Percentiles rank a stretch among this genome's conserved stretches.
phyloP scores from a whole-genome alignment of 2,329 filamentous ascomycete species.

The Orbilia oligospora region DNA sequence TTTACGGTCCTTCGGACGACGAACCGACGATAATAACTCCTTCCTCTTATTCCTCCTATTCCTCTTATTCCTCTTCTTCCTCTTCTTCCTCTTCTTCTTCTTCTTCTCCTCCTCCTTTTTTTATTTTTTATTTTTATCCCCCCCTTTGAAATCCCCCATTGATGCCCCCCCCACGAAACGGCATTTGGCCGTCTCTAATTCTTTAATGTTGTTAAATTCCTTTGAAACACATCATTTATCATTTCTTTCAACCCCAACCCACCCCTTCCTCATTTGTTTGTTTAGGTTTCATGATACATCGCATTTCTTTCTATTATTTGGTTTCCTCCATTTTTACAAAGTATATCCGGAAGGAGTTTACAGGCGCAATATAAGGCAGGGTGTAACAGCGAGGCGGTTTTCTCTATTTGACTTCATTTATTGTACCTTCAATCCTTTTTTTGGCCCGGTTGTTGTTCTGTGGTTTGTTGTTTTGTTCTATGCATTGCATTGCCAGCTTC shows the following conservation, averaged over 20 bases:
- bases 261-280: neutral
- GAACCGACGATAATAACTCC: slow-evolving; percentile 50
- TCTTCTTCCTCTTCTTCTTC: slow-evolving; percentile 30
- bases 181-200: slow-evolving; percentile 24
- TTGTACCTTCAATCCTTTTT: neutral
- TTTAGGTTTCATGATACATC: slow-evolving; percentile 12
- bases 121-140: neutral
- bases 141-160: slow-evolving; percentile 42
- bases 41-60: slow-evolving; percentile 36
- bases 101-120: slow-evolving; percentile 29
- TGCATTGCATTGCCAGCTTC: neutral
- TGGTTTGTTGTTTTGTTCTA: slow-evolving; percentile 5
- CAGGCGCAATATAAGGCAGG: slow-evolving; percentile 28
- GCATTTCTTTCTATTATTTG: slow-evolving; percentile 7
- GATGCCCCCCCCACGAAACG: slow-evolving; percentile 10
- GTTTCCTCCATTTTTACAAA: slow-evolving; percentile 2
- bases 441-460: slow-evolving; percentile 6
- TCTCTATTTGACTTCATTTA: neutral
- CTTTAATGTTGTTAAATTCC: slow-evolving; percentile 18
- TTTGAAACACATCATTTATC: no score
- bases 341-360: slow-evolving; percentile 16
- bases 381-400: slow-evolving; percentile 21
- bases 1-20: slow-evolving; percentile 60
- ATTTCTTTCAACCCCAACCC: neutral
- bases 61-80: slow-evolving; percentile 56